phyloP scores from a whole-genome alignment of 768 basidiomycete genomes.

The Tricholoma saponaceum region DNA sequence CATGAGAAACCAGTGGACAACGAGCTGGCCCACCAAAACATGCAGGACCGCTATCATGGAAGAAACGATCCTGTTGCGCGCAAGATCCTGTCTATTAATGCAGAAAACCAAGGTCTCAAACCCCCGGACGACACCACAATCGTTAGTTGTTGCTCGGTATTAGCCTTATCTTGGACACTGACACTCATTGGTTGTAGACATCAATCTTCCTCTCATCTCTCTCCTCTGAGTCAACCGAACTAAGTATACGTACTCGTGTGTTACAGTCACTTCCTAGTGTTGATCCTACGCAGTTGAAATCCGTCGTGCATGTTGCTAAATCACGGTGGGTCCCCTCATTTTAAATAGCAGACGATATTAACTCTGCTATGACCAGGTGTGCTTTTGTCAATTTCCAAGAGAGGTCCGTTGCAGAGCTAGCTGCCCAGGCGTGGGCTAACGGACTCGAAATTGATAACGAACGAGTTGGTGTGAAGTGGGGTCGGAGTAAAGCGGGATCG shows the following conservation, averaged over 20 bases:
- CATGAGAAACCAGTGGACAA: conserved; percentile 88
- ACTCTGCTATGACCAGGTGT: conserved; percentile 48
- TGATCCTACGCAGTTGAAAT: conserved; percentile 66
- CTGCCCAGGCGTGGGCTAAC: conserved; percentile 86
- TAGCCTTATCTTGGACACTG: neutral
- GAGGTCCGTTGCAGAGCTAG: conserved; percentile 77
- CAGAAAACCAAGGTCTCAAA: conserved; percentile 76
- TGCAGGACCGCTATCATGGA: conserved; percentile 93
- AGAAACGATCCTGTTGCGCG: conserved; percentile 90
- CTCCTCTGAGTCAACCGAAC: conserved; percentile 65
- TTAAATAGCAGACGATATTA: neutral
- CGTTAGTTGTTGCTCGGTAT: conserved; percentile 43
- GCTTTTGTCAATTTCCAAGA: conserved; percentile 95
- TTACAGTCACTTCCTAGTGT: conserved; percentile 62
- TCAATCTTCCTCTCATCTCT: conserved; percentile 84
- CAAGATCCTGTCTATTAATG: conserved; percentile 81
- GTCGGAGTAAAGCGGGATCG: conserved; percentile 55
- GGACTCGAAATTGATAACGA: conserved; percentile 85
- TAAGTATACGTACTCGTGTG: conserved; percentile 68
- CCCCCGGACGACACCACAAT: conserved; percentile 87
- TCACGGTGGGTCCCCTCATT: conserved; percentile 45
- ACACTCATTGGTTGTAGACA: conserved; percentile 43
- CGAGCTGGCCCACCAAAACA: conserved; percentile 85
- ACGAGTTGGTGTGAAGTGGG: conserved; percentile 80
- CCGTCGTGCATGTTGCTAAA: conserved; percentile 82